Percentiles rank a stretch among this genome's conserved stretches.
These are phyloP conservation scores for Aspergillus diversus DNA, from an alignment of 495 filamentous ascomycete species.

Conservation along the genomic window DNA sequence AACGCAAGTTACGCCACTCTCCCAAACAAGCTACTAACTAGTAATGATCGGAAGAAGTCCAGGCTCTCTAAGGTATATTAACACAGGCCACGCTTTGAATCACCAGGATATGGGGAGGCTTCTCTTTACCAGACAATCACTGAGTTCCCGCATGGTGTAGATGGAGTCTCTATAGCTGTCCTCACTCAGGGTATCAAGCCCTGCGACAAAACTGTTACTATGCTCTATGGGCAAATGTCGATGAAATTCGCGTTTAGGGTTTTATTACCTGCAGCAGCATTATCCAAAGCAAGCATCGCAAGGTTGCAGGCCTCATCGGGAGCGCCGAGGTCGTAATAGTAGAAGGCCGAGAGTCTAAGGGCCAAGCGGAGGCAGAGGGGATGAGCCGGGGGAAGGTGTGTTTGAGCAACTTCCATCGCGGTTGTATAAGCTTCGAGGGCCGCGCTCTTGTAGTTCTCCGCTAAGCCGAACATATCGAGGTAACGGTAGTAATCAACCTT, in stretches of 20 bases:
- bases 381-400: slow-evolving; percentile 96
- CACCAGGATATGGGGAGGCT: slow-evolving; percentile 15
- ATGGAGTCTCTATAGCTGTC: slow-evolving; percentile 99
- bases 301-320: slow-evolving; percentile 99
- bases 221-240: not conserved
- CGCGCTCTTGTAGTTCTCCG: slow-evolving; percentile 96
- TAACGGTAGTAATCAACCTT: slow-evolving; percentile 99
- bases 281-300: slow-evolving; percentile 99
- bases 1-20: too few species aligned
- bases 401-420: slow-evolving; percentile 97
- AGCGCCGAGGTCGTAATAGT: slow-evolving; percentile 99
- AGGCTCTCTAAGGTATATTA: slow-evolving; percentile 77
- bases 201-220: slow-evolving; percentile 50
- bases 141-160: slow-evolving; percentile 98
- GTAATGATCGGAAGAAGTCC: slow-evolving; percentile 84
- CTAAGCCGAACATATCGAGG: slow-evolving; percentile 96
- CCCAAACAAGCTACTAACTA: too few species aligned
- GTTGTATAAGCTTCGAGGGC: slow-evolving; percentile 98
- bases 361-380: slow-evolving; percentile 98
- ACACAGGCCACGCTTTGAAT: not conserved
- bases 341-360: slow-evolving; percentile 99
- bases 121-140: slow-evolving; percentile 89
- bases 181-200: slow-evolving; percentile 97
- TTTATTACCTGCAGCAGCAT: slow-evolving; percentile 90
- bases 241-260: not conserved